A percentile compares a stretch with the other conserved stretches of the same genome.
Conservation (phyloP, 768 basidiomycete species). For the Amanita pseudoporphyria region DNA sequence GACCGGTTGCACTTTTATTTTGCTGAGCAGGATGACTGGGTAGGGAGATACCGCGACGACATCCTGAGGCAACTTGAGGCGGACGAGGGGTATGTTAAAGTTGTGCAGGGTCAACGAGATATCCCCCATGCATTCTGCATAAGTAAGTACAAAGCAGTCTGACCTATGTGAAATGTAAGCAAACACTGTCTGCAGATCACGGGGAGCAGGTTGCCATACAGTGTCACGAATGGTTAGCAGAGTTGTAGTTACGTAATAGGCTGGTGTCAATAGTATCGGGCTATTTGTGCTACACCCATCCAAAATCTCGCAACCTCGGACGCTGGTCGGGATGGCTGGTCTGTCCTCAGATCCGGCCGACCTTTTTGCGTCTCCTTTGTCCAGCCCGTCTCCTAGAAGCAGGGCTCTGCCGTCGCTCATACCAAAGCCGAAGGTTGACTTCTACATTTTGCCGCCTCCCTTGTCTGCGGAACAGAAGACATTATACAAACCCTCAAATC, state of each 20-base stretch:
- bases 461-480: constrained; percentile 28
- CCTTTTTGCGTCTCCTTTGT: constrained; percentile 3
- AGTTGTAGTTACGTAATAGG: neutral
- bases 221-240: constrained; percentile 20
- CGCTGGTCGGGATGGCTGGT: neutral
- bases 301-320: too few species aligned
- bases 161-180: neutral
- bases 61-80: constrained; percentile 33
- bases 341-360: constrained; percentile 3
- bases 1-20: constrained; percentile 42
- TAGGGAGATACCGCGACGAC: constrained; percentile 41
- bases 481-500: constrained; percentile 29
- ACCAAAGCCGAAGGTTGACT: constrained; percentile 3
- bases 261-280: neutral
- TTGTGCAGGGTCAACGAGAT: constrained; percentile 34
- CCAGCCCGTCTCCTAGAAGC: neutral
- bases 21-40: constrained; percentile 59
- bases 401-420: neutral
- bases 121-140: constrained; percentile 72
- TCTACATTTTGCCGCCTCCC: constrained; percentile 29
- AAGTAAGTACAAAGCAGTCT: constrained; percentile 31
- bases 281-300: neutral
- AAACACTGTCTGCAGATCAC: constrained; percentile 31
- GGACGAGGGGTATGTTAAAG: constrained; percentile 20
- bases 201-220: constrained; percentile 37